These are phyloP conservation scores for Chlamydomonas sphaeroides DNA, from an alignment of 139 green algal genomes.

Conservation along the genomic window DNA sequence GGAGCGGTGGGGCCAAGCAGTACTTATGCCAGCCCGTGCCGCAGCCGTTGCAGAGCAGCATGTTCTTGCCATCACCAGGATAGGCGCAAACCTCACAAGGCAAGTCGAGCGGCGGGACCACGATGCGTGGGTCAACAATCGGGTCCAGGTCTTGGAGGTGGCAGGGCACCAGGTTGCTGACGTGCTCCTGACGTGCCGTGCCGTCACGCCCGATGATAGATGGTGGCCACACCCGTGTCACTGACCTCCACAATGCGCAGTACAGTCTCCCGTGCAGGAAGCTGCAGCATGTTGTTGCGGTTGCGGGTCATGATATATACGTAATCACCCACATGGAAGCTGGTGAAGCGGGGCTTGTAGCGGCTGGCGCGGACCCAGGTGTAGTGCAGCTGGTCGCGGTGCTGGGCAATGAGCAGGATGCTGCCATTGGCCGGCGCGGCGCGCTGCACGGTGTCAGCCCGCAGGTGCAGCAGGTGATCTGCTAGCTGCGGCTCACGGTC, in stretches of 20 bases:
- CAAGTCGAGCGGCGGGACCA: neutral
- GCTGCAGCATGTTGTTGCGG: constrained; percentile 7
- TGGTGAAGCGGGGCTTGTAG: neutral
- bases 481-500: neutral
- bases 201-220: constrained; percentile 36
- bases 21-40: constrained; percentile 40
- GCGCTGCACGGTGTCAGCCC: neutral
- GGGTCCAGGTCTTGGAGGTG: constrained; percentile 11
- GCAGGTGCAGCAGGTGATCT: neutral
- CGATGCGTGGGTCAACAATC: neutral
- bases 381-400: constrained; percentile 38
- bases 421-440: neutral
- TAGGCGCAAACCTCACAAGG: constrained; percentile 28
- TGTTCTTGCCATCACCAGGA: neutral
- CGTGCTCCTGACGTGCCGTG: neutral
- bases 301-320: constrained; percentile 21
- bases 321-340: constrained; percentile 27
- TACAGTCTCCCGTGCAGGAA: neutral
- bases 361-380: neutral
- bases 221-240: neutral
- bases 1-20: constrained; percentile 42
- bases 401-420: constrained; percentile 46
- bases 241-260: neutral
- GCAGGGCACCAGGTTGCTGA: neutral
- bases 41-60: constrained; percentile 57